phyloP scores from a whole-genome alignment of 768 basidiomycete genomes.

The Asterophora parasitica region DNA sequence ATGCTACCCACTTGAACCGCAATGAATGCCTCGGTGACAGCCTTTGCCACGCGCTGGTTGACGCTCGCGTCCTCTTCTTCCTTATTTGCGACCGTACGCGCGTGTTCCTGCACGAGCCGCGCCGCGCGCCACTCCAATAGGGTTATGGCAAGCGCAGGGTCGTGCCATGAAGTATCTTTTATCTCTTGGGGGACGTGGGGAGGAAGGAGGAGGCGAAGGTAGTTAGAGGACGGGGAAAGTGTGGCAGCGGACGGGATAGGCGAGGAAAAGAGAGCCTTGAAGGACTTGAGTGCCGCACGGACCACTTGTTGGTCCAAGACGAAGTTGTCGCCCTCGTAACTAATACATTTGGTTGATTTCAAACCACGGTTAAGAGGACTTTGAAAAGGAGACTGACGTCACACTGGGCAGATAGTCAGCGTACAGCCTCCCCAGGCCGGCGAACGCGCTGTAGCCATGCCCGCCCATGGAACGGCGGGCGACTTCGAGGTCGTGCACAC shows the following conservation, averaged over 20 bases:
- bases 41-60: constrained; percentile 55
- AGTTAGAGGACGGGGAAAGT: constrained; percentile 46
- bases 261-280: constrained; percentile 29
- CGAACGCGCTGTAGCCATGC: constrained; percentile 68
- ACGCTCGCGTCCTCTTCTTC: constrained; percentile 55
- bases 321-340: constrained; percentile 78
- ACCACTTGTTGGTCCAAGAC: constrained; percentile 74
- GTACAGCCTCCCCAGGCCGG: constrained; percentile 61
- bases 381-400: constrained; percentile 40
- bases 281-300: constrained; percentile 63
- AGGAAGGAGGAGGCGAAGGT: constrained; percentile 48
- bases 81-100: constrained; percentile 27
- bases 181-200: constrained; percentile 18
- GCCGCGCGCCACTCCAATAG: constrained; percentile 68
- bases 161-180: constrained; percentile 29
- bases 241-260: constrained; percentile 20
- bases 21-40: constrained; percentile 66
- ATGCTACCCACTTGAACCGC: constrained; percentile 50
- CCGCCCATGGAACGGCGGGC: constrained; percentile 72
- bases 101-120: constrained; percentile 44
- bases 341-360: constrained; percentile 16
- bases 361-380: neutral
- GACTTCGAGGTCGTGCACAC: constrained; percentile 55
- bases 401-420: constrained; percentile 60
- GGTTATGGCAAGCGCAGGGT: constrained; percentile 34